Base-by-base conservation (phyloP, 306 rosid species). In the Vachellia collinsii region DNA sequence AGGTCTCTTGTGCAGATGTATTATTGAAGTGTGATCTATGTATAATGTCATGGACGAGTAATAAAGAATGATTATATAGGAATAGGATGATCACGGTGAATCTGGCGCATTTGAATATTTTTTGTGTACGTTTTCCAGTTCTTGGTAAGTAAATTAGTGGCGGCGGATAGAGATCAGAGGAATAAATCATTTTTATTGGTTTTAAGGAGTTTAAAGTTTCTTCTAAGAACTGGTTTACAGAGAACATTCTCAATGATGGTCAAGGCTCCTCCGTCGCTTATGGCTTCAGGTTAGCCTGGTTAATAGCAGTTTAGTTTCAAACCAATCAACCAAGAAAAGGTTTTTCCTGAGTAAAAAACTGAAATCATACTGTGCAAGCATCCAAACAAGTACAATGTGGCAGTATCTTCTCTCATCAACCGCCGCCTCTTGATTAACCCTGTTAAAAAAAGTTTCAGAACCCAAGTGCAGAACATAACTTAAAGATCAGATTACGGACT, bases 21-120 rank as follows among this genome's bases (percentile, higher is more conserved):
- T 14, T 63, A 14, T 13, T 63, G 44, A 34, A 14, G 44, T 64
- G 70, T 64, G 65, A 59, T 59, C 36, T 64, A 13, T 64, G 9
- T 64, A 34, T 61, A 39, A 20, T 58, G 75, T 8, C 14, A 77
- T 8, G 38, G 2, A 77, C 74, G 11, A 43, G 5, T 50, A 70
- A 70, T 70, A 76, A 81, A 59, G 71, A 20, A 39, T 38, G 78
- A 16, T 65, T 44, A 20, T 58, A 44, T 17, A 23, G 19, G 44
- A 65, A 44, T 17, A 23, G 19, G 44, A 65, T 46, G 63, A 20
- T 51, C 29, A 3, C 77, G 77, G 58, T 53, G 68, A 71, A 72
- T 76, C 47, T 71, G 77, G 63, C 41, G 47, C 50, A 46, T 53
- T 72, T 14, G 29, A 63, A 42, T 78, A 72, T 11, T 70, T 65